A percentile compares a stretch with the other conserved stretches of the same genome.
phyloP scores from a whole-genome alignment of 192 early-diverging fungal genomes.

The Coemansia sp. region DNA sequence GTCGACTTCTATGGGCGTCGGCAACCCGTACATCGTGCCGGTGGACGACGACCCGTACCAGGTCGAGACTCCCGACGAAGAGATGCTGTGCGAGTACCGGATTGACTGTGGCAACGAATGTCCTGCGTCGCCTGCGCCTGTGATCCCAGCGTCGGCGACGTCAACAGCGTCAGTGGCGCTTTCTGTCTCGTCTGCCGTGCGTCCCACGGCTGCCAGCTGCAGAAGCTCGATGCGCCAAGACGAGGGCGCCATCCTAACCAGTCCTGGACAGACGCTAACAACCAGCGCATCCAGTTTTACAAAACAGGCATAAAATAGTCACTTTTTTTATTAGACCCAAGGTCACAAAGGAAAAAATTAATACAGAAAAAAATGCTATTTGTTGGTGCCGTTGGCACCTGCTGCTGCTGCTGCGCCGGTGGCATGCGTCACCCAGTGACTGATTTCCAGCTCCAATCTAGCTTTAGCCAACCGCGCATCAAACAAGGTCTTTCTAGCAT shows the following conservation, averaged over 20 bases:
- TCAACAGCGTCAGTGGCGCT: background rate
- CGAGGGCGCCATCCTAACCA: background rate
- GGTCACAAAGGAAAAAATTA: no score
- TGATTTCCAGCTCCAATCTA: slow-evolving; percentile 39
- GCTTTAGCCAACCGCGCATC: slow-evolving; percentile 37
- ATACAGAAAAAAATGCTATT: no score
- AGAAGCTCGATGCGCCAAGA: background rate
- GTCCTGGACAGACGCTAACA: background rate
- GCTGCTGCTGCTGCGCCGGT: background rate
- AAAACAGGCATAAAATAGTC: no score
- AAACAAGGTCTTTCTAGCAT: slow-evolving; percentile 28
- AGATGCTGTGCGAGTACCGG: background rate
- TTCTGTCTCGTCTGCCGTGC: background rate
- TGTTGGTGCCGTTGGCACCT: no score
- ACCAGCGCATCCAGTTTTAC: background rate
- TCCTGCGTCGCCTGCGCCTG: no score
- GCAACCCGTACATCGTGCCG: slow-evolving; percentile 19
- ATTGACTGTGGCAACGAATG: background rate
- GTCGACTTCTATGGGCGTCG: background rate
- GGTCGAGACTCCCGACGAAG: slow-evolving; percentile 9
- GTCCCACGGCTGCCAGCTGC: no score
- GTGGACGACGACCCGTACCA: slow-evolving; percentile 48
- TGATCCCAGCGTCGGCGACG: no score
- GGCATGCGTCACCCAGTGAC: slow-evolving; percentile 16
- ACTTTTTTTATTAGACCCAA: no score